Base-by-base conservation (phyloP, 345 rosid genomes). In the Citrus trifoliata region DNA sequence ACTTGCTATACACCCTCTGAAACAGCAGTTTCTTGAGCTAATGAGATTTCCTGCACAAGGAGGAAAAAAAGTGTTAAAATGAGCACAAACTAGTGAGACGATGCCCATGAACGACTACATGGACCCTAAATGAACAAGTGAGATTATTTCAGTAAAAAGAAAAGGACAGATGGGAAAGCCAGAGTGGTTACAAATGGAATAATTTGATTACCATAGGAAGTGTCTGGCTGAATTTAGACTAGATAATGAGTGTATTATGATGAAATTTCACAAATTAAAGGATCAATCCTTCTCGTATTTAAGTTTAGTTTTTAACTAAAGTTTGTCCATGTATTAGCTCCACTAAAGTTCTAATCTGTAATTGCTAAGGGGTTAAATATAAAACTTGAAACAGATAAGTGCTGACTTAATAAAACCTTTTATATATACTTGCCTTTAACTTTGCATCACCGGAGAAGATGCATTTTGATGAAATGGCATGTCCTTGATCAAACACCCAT, bases 401-500 rank as follows among this genome's bases (percentile, higher is more conserved):
- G 77, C 51, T 66, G 48, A 48, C 8, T 59, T 22, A 59, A 66
- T 3, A 22, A 61, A 40, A 62, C 10, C 5, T 30, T 25, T 37
- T 27, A 63, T 38, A 14, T 18, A 68, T 16, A 80, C 76, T 82
- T 88, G 81, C 98, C 94, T 93, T 88, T 68, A 81, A 82, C 82
- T 88, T 89, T 46, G 81, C 81, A 33, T 87, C 86, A 25, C 55
- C 55, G 58, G 96, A 91, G 85, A 96, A 90, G 82, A 80, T 79
- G 84, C 92, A 94, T 71, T 79, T 87, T 64, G 97, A 89, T 55
- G 94, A 86, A 67, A 89, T 55, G 55, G 97, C 90, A 56, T 16
- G 66, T 67, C 89, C 93, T 21, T 77, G 84, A 77, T 89, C 85
- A 53, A 83, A 89, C 73, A 87, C 68, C 99, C 99, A 96, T 70